Evolutionary conservation across 1,284 basidiomycete genomes (phyloP).

Genomic region (Pyrrhoderma lamaoense): DNA sequence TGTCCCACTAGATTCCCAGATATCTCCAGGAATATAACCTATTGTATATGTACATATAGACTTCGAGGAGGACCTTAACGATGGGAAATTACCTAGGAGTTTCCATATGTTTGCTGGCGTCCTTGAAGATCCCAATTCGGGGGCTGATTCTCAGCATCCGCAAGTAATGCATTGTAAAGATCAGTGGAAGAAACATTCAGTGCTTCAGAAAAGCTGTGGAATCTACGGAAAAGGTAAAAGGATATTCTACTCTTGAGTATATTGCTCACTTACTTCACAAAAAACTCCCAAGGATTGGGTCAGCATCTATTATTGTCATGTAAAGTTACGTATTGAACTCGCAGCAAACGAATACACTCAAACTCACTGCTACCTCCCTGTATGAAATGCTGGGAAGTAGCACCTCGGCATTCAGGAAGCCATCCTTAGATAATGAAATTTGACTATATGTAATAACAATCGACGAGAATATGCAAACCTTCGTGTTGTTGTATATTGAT

Average conservation of each 20-base stretch:
- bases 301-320: conserved; percentile 39
- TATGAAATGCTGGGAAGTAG: conserved; percentile 41
- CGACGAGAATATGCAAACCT: conserved; percentile 31
- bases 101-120: conserved; percentile 53
- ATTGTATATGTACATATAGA: too few relatives aligned
- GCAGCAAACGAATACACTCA: conserved; percentile 13
- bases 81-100: conserved; percentile 37
- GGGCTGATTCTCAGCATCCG: conserved; percentile 52
- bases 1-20: conserved; percentile 45
- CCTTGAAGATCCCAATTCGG: conserved; percentile 59
- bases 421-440: conserved; percentile 34
- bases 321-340: not conserved
- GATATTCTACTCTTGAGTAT: not conserved
- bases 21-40: conserved; percentile 50
- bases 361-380: conserved; percentile 60
- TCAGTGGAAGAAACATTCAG: conserved; percentile 42
- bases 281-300: conserved; percentile 60
- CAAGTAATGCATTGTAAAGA: conserved; percentile 46
- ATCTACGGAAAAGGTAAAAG: conserved; percentile 29
- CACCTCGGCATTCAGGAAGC: conserved; percentile 57
- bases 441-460: too few relatives aligned
- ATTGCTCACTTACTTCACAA: conserved; percentile 46
- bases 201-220: conserved; percentile 36
- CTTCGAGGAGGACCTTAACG: not conserved
- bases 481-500: conserved; percentile 61